Conservation (phyloP, 140 eudicot species). For the Cichorium intybus region DNA sequence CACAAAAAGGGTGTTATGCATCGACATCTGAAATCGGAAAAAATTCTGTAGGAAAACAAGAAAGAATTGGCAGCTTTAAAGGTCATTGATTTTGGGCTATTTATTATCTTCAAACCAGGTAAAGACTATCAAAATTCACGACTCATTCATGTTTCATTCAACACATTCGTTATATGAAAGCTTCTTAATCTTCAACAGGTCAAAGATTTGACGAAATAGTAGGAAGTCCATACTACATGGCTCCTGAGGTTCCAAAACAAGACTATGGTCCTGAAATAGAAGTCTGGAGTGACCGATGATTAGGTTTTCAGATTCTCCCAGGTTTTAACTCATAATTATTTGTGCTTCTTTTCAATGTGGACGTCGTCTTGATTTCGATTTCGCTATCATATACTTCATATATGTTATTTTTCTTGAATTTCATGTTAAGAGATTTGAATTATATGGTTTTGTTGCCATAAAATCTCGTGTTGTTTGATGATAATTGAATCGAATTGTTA, state of each 20-base stretch:
- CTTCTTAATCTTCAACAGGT: constrained; percentile 20
- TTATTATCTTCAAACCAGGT: constrained; percentile 81
- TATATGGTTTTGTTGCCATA: no score
- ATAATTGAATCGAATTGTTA: no score
- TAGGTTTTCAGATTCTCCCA: no score
- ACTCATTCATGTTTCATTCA: background rate
- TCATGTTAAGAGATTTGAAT: no score
- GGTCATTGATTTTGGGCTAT: constrained; percentile 80
- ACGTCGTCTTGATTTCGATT: constrained; percentile 31
- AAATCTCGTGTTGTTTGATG: no score
- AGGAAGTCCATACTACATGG: constrained; percentile 60
- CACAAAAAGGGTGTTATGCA: constrained; percentile 77
- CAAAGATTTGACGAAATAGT: constrained; percentile 50
- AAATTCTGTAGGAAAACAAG: constrained; percentile 71
- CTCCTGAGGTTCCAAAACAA: constrained; percentile 53
- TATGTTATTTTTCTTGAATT: no score
- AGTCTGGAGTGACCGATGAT: constrained; percentile 62
- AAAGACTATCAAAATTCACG: constrained; percentile 1
- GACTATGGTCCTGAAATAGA: constrained; percentile 56
- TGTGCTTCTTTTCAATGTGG: no score
- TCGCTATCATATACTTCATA: no score
- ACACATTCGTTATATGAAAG: background rate
- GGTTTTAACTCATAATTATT: no score
- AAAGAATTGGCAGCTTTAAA: constrained; percentile 65
- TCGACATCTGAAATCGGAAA: constrained; percentile 70